Conservation (phyloP, 305 asterid species). For the Fraxinus paxiana region DNA sequence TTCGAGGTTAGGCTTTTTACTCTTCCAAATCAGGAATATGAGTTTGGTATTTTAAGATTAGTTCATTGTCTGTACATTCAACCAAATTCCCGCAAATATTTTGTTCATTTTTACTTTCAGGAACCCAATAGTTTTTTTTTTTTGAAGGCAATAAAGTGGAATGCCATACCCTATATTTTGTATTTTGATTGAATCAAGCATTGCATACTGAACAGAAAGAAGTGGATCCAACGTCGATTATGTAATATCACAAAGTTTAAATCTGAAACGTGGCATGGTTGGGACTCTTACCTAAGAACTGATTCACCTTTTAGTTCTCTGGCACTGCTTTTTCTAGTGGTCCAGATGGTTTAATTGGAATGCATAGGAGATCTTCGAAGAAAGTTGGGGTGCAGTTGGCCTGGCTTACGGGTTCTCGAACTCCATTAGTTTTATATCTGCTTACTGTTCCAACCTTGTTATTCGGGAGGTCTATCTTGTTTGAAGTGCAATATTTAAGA, state of each 20-base stretch:
- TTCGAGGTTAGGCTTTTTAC: slow-evolving; percentile 49
- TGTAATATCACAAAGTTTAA: neutral
- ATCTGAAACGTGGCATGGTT: neutral
- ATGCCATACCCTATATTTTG: neutral
- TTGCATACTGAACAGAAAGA: neutral
- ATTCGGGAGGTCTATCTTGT: slow-evolving; percentile 12
- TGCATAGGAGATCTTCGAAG: neutral
- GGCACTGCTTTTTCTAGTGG: neutral
- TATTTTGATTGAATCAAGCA: neutral
- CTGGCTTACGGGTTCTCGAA: neutral
- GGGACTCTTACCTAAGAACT: neutral
- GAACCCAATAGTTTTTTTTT: neutral
- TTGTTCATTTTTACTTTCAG: neutral
- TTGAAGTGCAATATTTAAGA: neutral
- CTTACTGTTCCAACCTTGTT: neutral
- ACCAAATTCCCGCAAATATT: neutral
- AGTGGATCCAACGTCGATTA: neutral
- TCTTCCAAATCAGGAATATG: neutral
- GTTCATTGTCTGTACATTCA: slow-evolving; percentile 8
- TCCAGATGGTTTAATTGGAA: neutral
- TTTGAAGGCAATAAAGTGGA: neutral
- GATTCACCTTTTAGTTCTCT: neutral
- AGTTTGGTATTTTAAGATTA: neutral
- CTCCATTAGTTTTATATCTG: slow-evolving; percentile 9
- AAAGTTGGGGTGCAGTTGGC: neutral